These are phyloP conservation scores for Ceratocystis lukuohia DNA, from an alignment of 2,329 filamentous ascomycete species.

Conservation along the genomic window DNA sequence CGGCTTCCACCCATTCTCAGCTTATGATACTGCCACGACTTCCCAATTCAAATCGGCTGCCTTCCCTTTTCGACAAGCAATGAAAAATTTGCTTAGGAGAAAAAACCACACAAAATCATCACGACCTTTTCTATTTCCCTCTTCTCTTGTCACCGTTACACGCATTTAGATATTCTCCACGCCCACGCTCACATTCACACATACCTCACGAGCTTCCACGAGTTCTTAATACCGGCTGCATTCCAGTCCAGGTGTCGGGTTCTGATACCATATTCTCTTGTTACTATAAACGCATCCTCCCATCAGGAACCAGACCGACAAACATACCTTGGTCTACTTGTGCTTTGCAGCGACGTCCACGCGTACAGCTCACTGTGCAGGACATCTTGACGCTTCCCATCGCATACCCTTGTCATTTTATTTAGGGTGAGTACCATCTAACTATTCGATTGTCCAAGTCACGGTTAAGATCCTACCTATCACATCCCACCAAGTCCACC, in stretches of 20 bases:
- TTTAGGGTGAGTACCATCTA: no score
- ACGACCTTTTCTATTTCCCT: neutral
- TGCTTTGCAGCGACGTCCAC: neutral
- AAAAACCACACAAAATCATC: neutral
- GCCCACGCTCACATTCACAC: neutral
- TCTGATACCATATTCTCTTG: neutral
- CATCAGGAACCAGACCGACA: neutral
- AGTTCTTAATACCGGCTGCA: neutral
- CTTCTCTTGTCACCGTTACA: neutral
- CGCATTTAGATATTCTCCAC: neutral
- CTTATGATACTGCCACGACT: neutral
- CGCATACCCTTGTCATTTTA: no score
- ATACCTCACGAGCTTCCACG: neutral
- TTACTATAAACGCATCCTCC: neutral
- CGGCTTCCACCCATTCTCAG: neutral
- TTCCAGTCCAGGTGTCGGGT: neutral
- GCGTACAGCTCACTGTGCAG: neutral
- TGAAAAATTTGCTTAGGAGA: neutral
- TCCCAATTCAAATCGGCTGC: neutral
- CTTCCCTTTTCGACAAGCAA: neutral
- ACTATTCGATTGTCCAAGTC: no score
- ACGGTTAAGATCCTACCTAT: neutral
- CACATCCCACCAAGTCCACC: neutral
- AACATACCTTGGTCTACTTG: neutral
- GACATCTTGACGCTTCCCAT: neutral